Percentiles rank a stretch among this genome's conserved stretches.
Conservation (phyloP, 768 basidiomycete species). For the Strobilomyces dryophilus region DNA sequence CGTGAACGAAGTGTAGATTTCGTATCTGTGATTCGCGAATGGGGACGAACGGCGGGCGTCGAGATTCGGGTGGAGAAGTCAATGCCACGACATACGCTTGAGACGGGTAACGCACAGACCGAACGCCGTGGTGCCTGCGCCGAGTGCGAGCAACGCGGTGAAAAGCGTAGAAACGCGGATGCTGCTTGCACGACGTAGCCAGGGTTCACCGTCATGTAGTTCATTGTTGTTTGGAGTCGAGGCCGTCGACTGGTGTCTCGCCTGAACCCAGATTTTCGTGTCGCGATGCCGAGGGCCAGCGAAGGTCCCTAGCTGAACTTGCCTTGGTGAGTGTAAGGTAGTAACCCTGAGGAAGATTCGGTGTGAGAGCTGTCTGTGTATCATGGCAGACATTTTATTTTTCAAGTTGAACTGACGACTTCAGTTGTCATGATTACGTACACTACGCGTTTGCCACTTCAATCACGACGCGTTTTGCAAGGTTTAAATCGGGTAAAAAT, state of each 20-base stretch:
- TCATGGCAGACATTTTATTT: too few species aligned
- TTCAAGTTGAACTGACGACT: too few species aligned
- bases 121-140: constrained; percentile 38
- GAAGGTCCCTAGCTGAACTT: too few species aligned
- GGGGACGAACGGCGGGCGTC: neutral
- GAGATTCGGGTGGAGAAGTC: neutral
- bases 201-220: neutral
- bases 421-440: too few species aligned
- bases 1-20: constrained; percentile 53
- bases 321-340: neutral
- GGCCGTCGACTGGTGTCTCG: constrained; percentile 11
- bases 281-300: too few species aligned
- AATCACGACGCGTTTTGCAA: too few species aligned
- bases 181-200: constrained; percentile 11
- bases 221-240: too few species aligned
- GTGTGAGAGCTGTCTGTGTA: too few species aligned
- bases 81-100: neutral
- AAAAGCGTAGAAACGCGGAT: constrained; percentile 40
- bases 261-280: neutral
- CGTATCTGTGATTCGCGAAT: constrained; percentile 37
- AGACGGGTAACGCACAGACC: constrained; percentile 36
- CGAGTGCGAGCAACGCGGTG: constrained; percentile 33
- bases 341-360: neutral
- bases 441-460: too few species aligned
- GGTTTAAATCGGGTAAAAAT: too few species aligned